Conservation (phyloP, 2,329 filamentous ascomycete species). For the Delphinella strobiligena region DNA sequence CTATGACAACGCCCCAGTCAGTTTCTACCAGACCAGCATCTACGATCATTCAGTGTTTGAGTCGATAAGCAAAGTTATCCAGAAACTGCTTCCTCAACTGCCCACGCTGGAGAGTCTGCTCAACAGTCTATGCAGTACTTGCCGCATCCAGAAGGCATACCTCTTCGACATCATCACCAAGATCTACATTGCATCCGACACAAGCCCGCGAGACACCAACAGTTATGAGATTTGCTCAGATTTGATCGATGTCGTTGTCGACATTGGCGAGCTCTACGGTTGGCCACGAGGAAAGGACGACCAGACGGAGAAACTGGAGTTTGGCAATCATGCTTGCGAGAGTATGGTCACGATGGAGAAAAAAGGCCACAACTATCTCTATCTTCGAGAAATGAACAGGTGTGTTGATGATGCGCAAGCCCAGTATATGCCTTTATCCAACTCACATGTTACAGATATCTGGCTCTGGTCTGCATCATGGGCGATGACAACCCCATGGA, state of each 20-base stretch:
- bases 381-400: constrained; percentile 56
- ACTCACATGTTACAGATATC: constrained; percentile 39
- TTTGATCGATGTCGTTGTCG: constrained; percentile 96
- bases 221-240: constrained; percentile 98
- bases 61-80: constrained; percentile 95
- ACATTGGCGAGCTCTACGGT: constrained; percentile 91
- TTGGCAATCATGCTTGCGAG: constrained; percentile 43
- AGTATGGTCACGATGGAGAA: constrained; percentile 51
- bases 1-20: constrained; percentile 85
- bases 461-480: constrained; percentile 78
- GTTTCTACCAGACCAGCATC: constrained; percentile 92
- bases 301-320: constrained; percentile 20
- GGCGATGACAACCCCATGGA: constrained; percentile 69
- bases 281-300: constrained; percentile 42
- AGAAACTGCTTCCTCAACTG: constrained; percentile 89
- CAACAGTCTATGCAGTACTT: constrained; percentile 85
- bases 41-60: constrained; percentile 99
- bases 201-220: constrained; percentile 81
- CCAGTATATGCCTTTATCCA: no score
- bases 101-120: constrained; percentile 88
- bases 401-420: no score
- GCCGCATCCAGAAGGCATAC: constrained; percentile 94
- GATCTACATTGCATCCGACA: constrained; percentile 97
- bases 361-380: constrained; percentile 46
- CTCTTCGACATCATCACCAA: constrained; percentile 96